A percentile compares a stretch with the other conserved stretches of the same genome.
Evolutionary conservation across 1,139 yeast genomes (phyloP).

Genomic region (Geotrichum candidum): DNA sequence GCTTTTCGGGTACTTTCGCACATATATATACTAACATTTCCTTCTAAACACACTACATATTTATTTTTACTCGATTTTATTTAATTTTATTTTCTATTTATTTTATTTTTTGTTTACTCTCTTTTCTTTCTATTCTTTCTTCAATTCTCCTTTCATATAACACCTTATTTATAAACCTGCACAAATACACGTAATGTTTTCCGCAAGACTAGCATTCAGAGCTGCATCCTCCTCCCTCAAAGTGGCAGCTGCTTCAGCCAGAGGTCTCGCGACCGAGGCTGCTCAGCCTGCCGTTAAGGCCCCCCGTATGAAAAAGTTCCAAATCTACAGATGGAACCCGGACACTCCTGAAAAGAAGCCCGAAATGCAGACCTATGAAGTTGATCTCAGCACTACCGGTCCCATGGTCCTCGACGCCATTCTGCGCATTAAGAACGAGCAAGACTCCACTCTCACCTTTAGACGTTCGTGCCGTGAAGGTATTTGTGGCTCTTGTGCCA

Average conservation of each 20-base stretch:
- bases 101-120: background rate
- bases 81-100: background rate
- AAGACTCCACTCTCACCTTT: slow-evolving; percentile 89
- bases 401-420: slow-evolving; percentile 98
- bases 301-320: slow-evolving; percentile 71
- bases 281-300: slow-evolving; percentile 24
- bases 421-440: slow-evolving; percentile 90
- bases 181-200: background rate
- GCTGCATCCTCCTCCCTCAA: slow-evolving; percentile 1
- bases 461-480: slow-evolving; percentile 99
- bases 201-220: slow-evolving; percentile 1
- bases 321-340: slow-evolving; percentile 97
- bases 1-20: background rate
- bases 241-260: slow-evolving; percentile 8
- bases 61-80: background rate
- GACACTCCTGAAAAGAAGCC: slow-evolving; percentile 95
- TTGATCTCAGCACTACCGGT: slow-evolving; percentile 88
- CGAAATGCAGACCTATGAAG: slow-evolving; percentile 69
- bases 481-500: slow-evolving; percentile 98
- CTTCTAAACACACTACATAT: too few relatives aligned
- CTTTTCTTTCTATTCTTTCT: slow-evolving; percentile 3
- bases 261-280: slow-evolving; percentile 23
- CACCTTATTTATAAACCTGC: background rate
- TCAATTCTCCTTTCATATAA: background rate
- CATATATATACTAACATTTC: background rate